Evolutionary conservation across 805 yeast genomes (phyloP).

Genomic region (Schwanniomyces pseudopolymorphus): DNA sequence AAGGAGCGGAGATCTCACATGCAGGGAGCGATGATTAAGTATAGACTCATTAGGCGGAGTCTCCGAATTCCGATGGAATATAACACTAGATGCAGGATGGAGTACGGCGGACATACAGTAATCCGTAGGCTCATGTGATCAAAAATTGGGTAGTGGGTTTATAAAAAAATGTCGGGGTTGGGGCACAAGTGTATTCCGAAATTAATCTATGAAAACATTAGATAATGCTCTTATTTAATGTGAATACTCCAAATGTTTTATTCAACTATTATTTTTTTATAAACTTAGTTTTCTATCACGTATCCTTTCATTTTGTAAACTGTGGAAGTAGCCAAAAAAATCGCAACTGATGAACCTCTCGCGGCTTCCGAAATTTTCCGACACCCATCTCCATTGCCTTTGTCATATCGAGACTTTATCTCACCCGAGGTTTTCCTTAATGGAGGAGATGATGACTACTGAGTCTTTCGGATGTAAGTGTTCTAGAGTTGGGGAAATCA

Average conservation of each 20-base stretch:
- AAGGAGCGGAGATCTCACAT: background rate
- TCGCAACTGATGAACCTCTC: background rate
- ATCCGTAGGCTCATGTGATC: background rate
- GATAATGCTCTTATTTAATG: too few species aligned
- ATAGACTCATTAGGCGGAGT: background rate
- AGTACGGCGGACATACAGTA: background rate
- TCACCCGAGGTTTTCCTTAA: constrained; percentile 13
- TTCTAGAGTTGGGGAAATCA: background rate
- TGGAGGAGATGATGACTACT: constrained; percentile 1
- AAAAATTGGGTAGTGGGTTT: background rate
- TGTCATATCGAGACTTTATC: constrained; percentile 10
- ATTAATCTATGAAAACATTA: too few species aligned
- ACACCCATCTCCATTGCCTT: background rate
- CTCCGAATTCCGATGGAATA: background rate
- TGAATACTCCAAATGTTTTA: too few species aligned
- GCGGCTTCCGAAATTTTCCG: constrained; percentile 6
- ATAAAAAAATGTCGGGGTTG: too few species aligned
- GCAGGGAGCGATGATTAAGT: background rate
- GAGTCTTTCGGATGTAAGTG: constrained; percentile 1
- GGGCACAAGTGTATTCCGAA: too few species aligned
- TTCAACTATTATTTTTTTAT: too few species aligned
- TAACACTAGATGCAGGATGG: background rate
- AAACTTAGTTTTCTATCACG: too few species aligned
- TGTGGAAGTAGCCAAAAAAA: background rate
- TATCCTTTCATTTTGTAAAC: background rate